Evolutionary conservation across 495 filamentous ascomycete species (phyloP), one percentile per base, ranked within the genome.

Genomic region (Saxophila tyrrhenica): DNA sequence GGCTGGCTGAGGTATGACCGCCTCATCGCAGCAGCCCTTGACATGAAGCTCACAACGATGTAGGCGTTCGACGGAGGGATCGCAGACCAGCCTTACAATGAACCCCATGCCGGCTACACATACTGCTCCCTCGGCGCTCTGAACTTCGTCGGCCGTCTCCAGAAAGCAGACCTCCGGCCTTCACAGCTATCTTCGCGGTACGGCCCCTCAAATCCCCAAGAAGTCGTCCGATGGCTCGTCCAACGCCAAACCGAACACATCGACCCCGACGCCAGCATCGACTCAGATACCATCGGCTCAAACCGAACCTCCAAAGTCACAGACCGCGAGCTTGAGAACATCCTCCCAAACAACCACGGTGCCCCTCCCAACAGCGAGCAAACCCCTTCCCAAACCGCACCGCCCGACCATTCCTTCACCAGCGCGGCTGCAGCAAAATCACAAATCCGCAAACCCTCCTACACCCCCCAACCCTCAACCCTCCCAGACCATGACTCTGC

Each of bases 1-100:
- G 78, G 56, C 67, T 73, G 20, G 81, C 81, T 23, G 78, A 87
- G 73, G 84, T 87, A 69, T 51, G 70, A n/a, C n/a, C n/a, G n/a
- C n/a, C n/a, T n/a, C n/a, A n/a, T n/a, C n/a, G n/a, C n/a, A n/a
- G n/a, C n/a, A 63, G 43, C n/a, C n/a, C n/a, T n/a, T n/a, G n/a
- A n/a, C n/a, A n/a, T n/a, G n/a, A n/a, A n/a, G n/a, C n/a, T n/a
- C n/a, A n/a, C n/a, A n/a, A n/a, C n/a, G n/a, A n/a, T n/a, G n/a
- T 62, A 96, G 86, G 84, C 85, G 2, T 96, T 91, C 62, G 91
- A 97, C 66, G 87, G 89, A 11, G 94, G 94, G 25, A 81, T 97
- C 63, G 81, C 81, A 1, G 89, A 94, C 59, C 82, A 74, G 23
- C 83, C 85, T 2, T 82, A 78, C 54, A 83, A 91, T 43, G 92